These are phyloP conservation scores for Auriscalpium orientale DNA, from an alignment of 768 basidiomycete species.

Conservation along the genomic window DNA sequence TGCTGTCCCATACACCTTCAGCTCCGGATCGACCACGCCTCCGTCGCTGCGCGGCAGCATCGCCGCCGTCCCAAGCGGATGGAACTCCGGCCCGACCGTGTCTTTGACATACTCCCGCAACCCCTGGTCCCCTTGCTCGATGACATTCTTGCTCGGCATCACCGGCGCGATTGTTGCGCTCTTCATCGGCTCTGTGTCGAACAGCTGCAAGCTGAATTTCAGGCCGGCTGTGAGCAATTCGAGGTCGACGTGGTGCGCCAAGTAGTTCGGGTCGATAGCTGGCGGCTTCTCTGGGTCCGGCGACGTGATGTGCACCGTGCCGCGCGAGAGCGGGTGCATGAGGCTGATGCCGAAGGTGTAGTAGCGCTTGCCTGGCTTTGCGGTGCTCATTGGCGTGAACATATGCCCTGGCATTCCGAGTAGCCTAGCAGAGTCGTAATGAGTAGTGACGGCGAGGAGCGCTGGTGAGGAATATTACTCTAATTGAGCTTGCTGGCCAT, in stretches of 20 bases:
- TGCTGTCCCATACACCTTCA: constrained; percentile 26
- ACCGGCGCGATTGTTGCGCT: background rate
- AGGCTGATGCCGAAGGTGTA: constrained; percentile 28
- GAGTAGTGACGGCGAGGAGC: constrained; percentile 8
- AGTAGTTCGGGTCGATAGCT: constrained; percentile 38
- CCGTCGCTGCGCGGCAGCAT: constrained; percentile 24
- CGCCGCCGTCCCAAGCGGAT: constrained; percentile 20
- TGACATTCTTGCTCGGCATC: background rate
- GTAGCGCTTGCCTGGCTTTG: constrained; percentile 26
- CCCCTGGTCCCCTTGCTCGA: background rate
- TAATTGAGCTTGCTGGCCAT: background rate
- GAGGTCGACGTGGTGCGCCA: constrained; percentile 7
- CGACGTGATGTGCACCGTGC: constrained; percentile 36
- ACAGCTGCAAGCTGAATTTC: background rate
- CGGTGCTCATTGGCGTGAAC: constrained; percentile 22
- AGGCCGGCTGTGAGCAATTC: background rate
- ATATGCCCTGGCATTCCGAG: constrained; percentile 21
- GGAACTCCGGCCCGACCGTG: background rate
- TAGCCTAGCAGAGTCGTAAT: background rate
- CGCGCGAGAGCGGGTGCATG: constrained; percentile 40
- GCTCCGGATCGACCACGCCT: constrained; percentile 26
- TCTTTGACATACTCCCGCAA: background rate
- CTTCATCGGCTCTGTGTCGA: background rate
- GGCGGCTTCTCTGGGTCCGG: constrained; percentile 34
- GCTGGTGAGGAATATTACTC: constrained; percentile 9